Evolutionary conservation across 2,329 filamentous ascomycete genomes (phyloP).

Genomic region (Phialemoniopsis sp.): DNA sequence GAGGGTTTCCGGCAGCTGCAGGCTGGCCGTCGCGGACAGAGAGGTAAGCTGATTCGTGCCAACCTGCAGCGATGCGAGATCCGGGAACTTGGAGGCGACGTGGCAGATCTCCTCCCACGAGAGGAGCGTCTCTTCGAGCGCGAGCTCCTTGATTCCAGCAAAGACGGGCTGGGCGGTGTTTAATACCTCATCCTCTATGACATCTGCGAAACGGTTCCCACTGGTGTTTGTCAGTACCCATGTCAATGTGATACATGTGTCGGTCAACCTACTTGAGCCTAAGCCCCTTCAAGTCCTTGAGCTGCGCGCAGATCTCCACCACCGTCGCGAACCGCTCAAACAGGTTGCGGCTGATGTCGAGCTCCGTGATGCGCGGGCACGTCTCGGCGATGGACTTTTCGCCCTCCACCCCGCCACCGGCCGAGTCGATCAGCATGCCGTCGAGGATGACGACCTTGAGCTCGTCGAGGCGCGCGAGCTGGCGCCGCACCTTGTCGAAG

Average conservation of each 20-base stretch:
- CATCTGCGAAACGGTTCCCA: constrained; percentile 64
- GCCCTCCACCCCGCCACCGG: constrained; percentile 25
- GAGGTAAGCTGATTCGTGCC: constrained; percentile 54
- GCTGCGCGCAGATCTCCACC: constrained; percentile 63
- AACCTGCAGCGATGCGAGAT: constrained; percentile 45
- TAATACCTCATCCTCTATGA: constrained; percentile 36
- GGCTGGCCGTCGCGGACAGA: constrained; percentile 31
- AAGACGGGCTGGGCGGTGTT: constrained; percentile 35
- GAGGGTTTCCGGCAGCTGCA: constrained; percentile 43
- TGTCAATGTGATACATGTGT: neutral
- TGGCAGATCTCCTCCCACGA: constrained; percentile 60
- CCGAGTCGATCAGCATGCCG: constrained; percentile 56
- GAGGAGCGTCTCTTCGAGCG: constrained; percentile 64
- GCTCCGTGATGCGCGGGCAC: constrained; percentile 67
- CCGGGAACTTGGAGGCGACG: constrained; percentile 48
- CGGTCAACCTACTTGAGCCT: constrained; percentile 62
- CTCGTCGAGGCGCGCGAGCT: constrained; percentile 74
- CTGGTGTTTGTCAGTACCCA: constrained; percentile 32
- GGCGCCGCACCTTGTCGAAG: constrained; percentile 84
- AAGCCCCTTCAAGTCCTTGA: constrained; percentile 63
- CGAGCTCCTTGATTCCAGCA: constrained; percentile 51
- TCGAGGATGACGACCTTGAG: constrained; percentile 81
- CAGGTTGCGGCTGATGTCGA: constrained; percentile 83
- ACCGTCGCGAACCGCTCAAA: constrained; percentile 66
- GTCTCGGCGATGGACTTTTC: constrained; percentile 38